phyloP scores from a whole-genome alignment of 2,329 filamentous ascomycete species.

The Colletotrichum cereale region DNA sequence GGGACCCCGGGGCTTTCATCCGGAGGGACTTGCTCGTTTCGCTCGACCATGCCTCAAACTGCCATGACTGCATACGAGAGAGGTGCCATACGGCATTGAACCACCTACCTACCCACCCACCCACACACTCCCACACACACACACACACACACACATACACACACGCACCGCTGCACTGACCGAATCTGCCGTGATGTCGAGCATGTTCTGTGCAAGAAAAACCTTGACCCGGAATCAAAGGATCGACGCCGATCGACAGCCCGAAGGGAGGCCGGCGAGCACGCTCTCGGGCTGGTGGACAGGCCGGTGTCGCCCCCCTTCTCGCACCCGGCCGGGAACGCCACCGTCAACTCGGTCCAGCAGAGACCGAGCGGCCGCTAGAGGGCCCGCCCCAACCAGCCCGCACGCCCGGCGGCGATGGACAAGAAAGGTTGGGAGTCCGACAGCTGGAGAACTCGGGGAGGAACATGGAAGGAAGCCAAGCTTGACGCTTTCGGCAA shows the following conservation, averaged over 20 bases:
- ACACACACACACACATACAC: not conserved
- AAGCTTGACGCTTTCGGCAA: not conserved
- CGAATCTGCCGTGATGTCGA: constrained; percentile 5
- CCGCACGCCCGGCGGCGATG: not conserved
- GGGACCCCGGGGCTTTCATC: not conserved
- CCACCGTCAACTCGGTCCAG: constrained; percentile 1
- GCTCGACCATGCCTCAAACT: constrained; percentile 22
- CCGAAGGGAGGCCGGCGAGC: constrained; percentile 29
- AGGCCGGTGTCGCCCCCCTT: not conserved
- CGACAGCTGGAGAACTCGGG: not conserved
- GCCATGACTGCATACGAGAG: constrained; percentile 26
- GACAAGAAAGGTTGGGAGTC: not conserved
- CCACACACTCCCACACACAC: no score
- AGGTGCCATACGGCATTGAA: not conserved
- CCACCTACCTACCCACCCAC: no score
- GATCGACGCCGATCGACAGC: constrained; percentile 38
- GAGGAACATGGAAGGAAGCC: not conserved
- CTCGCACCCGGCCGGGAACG: not conserved
- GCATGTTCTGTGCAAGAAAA: not conserved
- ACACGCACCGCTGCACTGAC: not conserved
- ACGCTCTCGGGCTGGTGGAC: not conserved
- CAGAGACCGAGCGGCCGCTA: not conserved
- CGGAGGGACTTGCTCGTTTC: constrained; percentile 4
- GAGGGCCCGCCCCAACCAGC: not conserved
- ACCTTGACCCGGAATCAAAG: not conserved